Evolutionary conservation across 2,329 filamentous ascomycete species (phyloP).

Genomic region (Xylaria sp.): DNA sequence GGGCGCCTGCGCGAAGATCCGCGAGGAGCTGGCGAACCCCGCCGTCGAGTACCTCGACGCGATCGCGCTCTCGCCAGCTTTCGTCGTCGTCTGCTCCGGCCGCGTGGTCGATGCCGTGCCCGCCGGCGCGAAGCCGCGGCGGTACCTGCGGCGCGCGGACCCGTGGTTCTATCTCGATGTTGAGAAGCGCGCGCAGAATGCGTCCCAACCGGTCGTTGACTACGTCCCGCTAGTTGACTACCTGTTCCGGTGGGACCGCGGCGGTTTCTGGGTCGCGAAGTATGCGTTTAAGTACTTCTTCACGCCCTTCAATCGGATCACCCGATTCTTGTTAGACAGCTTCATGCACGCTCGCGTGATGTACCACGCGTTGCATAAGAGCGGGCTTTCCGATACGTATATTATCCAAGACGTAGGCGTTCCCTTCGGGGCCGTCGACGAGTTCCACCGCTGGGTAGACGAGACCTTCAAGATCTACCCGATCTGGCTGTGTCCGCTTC

Average conservation of each 20-base stretch:
- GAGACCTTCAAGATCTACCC: constrained; percentile 52
- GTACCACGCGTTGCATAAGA: constrained; percentile 67
- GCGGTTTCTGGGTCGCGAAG: constrained; percentile 68
- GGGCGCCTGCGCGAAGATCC: constrained; percentile 47
- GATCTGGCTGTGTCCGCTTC: constrained; percentile 59
- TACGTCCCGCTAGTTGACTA: constrained; percentile 67
- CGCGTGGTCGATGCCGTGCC: constrained; percentile 54
- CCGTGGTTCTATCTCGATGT: constrained; percentile 78
- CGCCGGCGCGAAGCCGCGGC: constrained; percentile 37
- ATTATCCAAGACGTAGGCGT: constrained; percentile 67
- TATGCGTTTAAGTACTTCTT: constrained; percentile 67
- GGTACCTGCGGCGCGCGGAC: constrained; percentile 62
- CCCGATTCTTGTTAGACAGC: constrained; percentile 61
- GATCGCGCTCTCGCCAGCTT: constrained; percentile 61
- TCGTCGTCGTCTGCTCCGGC: constrained; percentile 64
- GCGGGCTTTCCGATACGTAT: constrained; percentile 60
- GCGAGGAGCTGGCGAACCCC: constrained; percentile 43
- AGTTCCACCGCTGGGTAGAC: constrained; percentile 54
- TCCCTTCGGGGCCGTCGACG: constrained; percentile 45
- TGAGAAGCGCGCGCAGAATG: constrained; percentile 41
- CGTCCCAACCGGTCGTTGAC: constrained; percentile 45
- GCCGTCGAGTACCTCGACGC: constrained; percentile 68
- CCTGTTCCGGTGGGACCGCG: constrained; percentile 72
- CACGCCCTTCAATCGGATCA: constrained; percentile 66
- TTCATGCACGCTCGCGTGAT: constrained; percentile 67